Conservation (phyloP, 805 yeast species). For the Middelhovenomyces tepae region DNA sequence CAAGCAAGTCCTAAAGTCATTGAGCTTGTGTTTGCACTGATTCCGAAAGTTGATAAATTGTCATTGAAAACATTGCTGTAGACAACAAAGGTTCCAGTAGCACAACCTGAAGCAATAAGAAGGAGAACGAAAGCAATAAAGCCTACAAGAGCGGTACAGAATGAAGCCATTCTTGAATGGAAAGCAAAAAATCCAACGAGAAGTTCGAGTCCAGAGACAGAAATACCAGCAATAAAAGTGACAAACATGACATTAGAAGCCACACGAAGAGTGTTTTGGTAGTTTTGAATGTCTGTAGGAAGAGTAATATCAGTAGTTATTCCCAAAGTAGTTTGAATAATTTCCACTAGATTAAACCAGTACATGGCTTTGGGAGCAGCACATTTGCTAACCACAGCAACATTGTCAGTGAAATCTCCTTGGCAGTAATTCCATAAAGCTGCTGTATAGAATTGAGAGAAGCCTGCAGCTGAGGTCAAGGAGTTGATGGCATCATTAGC, state of each 20-base stretch:
- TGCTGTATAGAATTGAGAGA: slow-evolving; percentile 41
- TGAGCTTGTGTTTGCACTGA: slow-evolving; percentile 41
- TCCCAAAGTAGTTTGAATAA: slow-evolving; percentile 21
- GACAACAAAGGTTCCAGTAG: slow-evolving; percentile 53
- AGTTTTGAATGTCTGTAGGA: slow-evolving; percentile 45
- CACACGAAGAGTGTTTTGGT: slow-evolving; percentile 36
- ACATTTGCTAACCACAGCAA: slow-evolving; percentile 39
- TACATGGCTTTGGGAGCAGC: slow-evolving; percentile 46
- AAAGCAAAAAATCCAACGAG: slow-evolving; percentile 37
- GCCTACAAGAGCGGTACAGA: slow-evolving; percentile 39
- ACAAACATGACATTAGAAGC: slow-evolving; percentile 53
- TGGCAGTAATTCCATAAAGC: slow-evolving; percentile 62
- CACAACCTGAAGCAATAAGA: slow-evolving; percentile 42
- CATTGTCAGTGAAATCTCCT: slow-evolving; percentile 28
- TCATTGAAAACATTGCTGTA: slow-evolving; percentile 46
- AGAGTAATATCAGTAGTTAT: slow-evolving; percentile 34
- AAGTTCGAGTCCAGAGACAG: slow-evolving; percentile 27
- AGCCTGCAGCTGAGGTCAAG: slow-evolving; percentile 26
- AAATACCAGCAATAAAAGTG: slow-evolving; percentile 42
- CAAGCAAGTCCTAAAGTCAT: slow-evolving; percentile 52
- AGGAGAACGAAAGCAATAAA: slow-evolving; percentile 25
- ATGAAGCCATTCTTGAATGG: slow-evolving; percentile 38
- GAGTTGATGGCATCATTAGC: slow-evolving; percentile 14
- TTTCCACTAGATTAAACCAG: slow-evolving; percentile 43
- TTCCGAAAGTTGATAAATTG: slow-evolving; percentile 41